These are phyloP conservation scores for Nicotiana noctiflora DNA, from an alignment of 257 asterid genomes.

Conservation along the genomic window DNA sequence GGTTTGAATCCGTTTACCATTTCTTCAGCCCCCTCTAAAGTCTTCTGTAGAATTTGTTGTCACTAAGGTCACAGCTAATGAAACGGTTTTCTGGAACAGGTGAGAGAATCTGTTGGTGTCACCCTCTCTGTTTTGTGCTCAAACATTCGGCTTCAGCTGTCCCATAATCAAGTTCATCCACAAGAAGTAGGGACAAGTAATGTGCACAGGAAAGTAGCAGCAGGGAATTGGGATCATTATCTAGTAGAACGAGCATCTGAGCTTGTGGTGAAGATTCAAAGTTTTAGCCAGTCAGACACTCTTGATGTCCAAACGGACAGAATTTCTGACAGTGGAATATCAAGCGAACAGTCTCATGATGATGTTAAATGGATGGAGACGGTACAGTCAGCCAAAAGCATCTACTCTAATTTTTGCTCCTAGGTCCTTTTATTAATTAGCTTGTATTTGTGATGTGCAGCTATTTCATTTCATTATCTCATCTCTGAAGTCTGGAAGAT, in stretches of 20 bases:
- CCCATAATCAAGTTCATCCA: slow-evolving; percentile 33
- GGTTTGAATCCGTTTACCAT: not conserved
- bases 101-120: slow-evolving; percentile 95
- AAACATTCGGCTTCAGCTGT: slow-evolving; percentile 66
- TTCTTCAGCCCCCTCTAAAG: not conserved
- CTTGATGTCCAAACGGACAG: slow-evolving; percentile 34
- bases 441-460: slow-evolving; percentile 39
- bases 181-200: slow-evolving; percentile 30
- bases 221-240: slow-evolving; percentile 57
- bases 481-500: slow-evolving; percentile 93
- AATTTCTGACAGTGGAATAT: slow-evolving; percentile 39
- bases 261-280: slow-evolving; percentile 63
- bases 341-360: slow-evolving; percentile 57
- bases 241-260: slow-evolving; percentile 65
- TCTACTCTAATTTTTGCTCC: slow-evolving; percentile 8
- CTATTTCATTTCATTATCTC: slow-evolving; percentile 88
- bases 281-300: slow-evolving; percentile 48
- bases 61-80: slow-evolving; percentile 12
- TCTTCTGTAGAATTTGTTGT: slow-evolving; percentile 8
- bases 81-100: slow-evolving; percentile 43
- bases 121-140: slow-evolving; percentile 84
- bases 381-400: slow-evolving; percentile 40
- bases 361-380: slow-evolving; percentile 99
- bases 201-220: slow-evolving; percentile 17
- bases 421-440: not conserved